These are phyloP conservation scores for Tricholoma matsutake DNA, from an alignment of 768 basidiomycete genomes.

Conservation along the genomic window DNA sequence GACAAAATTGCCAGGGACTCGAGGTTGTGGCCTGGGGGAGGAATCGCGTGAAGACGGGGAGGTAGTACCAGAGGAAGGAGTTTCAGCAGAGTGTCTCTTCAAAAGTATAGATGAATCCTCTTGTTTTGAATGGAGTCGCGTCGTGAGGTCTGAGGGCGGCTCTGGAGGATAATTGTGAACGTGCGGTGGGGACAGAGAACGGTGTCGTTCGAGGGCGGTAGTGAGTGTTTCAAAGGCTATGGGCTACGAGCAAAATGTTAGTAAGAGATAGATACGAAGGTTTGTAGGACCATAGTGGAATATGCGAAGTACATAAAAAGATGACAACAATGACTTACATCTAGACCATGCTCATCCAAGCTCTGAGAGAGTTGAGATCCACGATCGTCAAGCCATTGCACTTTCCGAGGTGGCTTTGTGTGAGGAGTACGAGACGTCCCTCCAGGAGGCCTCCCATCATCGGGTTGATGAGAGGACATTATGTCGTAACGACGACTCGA, in stretches of 20 bases:
- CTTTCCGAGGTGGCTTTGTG: conserved; percentile 46
- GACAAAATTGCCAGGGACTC: conserved; percentile 55
- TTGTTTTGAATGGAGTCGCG: conserved; percentile 5
- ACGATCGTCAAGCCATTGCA: conserved; percentile 45
- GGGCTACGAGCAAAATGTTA: conserved; percentile 31
- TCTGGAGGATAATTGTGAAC: conserved; percentile 32
- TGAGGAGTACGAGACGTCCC: conserved; percentile 22
- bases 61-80: conserved; percentile 4
- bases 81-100: conserved; percentile 13
- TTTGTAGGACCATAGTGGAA: neutral
- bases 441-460: conserved; percentile 8
- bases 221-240: conserved; percentile 42
- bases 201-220: conserved; percentile 51
- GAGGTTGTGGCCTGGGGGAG: conserved; percentile 22
- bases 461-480: conserved; percentile 4
- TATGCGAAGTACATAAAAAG: neutral
- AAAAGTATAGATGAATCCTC: conserved; percentile 4
- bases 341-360: conserved; percentile 51
- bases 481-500: neutral
- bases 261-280: neutral
- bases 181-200: conserved; percentile 23
- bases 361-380: conserved; percentile 29
- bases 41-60: neutral
- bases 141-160: conserved; percentile 8
- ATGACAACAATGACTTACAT: conserved; percentile 45